Conservation (phyloP, 306 rosid species). For the Pterocarpus macrocarpus region DNA sequence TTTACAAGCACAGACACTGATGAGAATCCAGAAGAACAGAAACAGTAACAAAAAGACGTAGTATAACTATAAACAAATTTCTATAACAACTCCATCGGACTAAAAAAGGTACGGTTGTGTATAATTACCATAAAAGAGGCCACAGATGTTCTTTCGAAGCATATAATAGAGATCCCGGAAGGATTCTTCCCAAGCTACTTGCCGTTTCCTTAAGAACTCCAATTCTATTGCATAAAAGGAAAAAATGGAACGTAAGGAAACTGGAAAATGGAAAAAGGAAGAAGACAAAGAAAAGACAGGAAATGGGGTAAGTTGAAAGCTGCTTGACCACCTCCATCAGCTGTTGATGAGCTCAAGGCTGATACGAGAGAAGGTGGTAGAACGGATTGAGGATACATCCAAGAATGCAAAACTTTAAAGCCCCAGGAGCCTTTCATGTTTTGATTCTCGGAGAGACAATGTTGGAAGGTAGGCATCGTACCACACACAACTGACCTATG, state of each 20-base stretch:
- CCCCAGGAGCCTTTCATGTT: conserved; percentile 55
- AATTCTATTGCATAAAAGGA: conserved; percentile 62
- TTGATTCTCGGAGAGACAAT: conserved; percentile 52
- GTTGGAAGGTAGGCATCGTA: conserved; percentile 54
- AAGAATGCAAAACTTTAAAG: conserved; percentile 69
- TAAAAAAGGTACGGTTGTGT: conserved; percentile 35
- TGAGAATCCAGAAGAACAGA: conserved; percentile 11
- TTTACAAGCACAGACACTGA: conserved; percentile 15
- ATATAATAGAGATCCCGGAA: conserved; percentile 88
- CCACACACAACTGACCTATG: conserved; percentile 59
- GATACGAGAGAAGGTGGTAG: conserved; percentile 81
- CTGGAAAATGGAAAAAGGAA: conserved; percentile 27
- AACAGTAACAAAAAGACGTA: not conserved
- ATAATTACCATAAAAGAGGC: conserved; percentile 86
- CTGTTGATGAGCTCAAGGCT: conserved; percentile 70
- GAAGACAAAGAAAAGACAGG: conserved; percentile 16
- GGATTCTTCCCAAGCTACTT: conserved; percentile 85
- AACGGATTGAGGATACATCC: conserved; percentile 93
- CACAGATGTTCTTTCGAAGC: conserved; percentile 80
- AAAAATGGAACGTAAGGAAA: conserved; percentile 27
- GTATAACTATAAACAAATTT: conserved; percentile 11
- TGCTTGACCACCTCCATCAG: conserved; percentile 67
- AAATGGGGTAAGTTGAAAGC: conserved; percentile 23
- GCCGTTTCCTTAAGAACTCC: conserved; percentile 83
- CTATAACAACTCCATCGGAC: not conserved